Base-by-base conservation (phyloP, 2,329 filamentous ascomycete genomes). In the Aspergillus quadricinctus region DNA sequence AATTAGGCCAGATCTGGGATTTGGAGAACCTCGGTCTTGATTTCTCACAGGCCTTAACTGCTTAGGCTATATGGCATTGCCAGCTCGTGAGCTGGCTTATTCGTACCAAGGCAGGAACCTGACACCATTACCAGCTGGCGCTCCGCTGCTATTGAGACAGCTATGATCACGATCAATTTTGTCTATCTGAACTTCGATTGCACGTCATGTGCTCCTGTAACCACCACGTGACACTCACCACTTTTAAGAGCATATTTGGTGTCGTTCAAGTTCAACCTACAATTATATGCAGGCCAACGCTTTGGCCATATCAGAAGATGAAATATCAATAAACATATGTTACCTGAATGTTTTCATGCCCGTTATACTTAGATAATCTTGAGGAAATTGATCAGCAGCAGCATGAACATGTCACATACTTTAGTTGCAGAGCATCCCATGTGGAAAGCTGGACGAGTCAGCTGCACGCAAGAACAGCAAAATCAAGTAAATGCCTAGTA, bases 1-100 rank as follows among this genome's bases (percentile, higher is more conserved):
- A 65, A 17, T 52, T 70, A 21, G 54, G 60, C 49, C 58, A 67
- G 45, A 64, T 70, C 10, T 69, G 66, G 67, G 65, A 69, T 41
- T 68, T 64, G 66, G 60, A 60, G 29, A 59, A 61, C 27, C 60
- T 69, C 41, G 63, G 68, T 43, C 43, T 68, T 17, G 31, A 57
- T 43, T 49, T 57, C 19, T 14, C 31, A 7, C 31, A 7, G 14
- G 4, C 31, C 31, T 17, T 35, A 7, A 7, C 31, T 7, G 11
- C 11, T 17, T 35, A 35, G 31, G 2, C 2, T 35, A 17, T 35
- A 35, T 4, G 5, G 14, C 29, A 7, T 6, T 17, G 14, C 5
- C 31, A 17, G 29, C 11, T 35, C 11, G 11, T 3, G 11, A 35
- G 31, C 14, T 35, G 4, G 14, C 14, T 14, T 31, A 31, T 31